Base-by-base conservation (phyloP, 2,329 filamentous ascomycete species). In the Fusarium praegraminearum region DNA sequence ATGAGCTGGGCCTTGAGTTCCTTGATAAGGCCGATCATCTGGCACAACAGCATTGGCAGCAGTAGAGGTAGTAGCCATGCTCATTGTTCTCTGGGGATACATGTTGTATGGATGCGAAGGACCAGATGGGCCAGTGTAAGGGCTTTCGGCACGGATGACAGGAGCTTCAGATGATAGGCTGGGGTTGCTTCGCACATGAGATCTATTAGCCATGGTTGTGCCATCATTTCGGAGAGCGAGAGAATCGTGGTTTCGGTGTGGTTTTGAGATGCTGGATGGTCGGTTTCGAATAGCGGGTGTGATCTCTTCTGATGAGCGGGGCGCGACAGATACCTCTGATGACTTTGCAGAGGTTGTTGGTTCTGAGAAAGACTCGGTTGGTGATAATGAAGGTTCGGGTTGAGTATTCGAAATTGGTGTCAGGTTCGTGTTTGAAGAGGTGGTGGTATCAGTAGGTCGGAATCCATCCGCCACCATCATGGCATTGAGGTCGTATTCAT, bases 91-190 rank as follows among this genome's bases (percentile, higher is more conserved):
- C 76, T 97, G 93, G 9, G 91, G 88, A 78, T 97, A 97, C 88
- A 95, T 91, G 72, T 88, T 88, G 77, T 97, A 97, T 0, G 93
- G 92, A 78, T 96, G 92, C 55, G 92, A 96, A 20, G 93, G 93
- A 4, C 90, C 91, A 5, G 87, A 89, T 2, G 89, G 87, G 9
- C 90, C 91, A 18, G 87, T 86, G 70, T 93, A 92, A 15, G 91
- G 91, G 61, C 87, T 90, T 60, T 93, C 85, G 5, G 83, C 67
- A 33, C 78, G 77, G 22, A 84, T 75, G 40, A 80, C 78, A 5
- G 79, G 76, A n/a, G 79, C 77, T 3, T 78, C 76, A 44, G 79
- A 80, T 5, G 80, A 81, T 13, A 72, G 64, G 57, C 76, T 82
- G 20, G 79, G 78, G 8, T 62, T 61, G 20, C 67, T 69, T 36